Percentiles rank a stretch among this genome's conserved stretches.
phyloP scores from a whole-genome alignment of 2,329 filamentous ascomycete genomes.

The Lecanicillium sp. region DNA sequence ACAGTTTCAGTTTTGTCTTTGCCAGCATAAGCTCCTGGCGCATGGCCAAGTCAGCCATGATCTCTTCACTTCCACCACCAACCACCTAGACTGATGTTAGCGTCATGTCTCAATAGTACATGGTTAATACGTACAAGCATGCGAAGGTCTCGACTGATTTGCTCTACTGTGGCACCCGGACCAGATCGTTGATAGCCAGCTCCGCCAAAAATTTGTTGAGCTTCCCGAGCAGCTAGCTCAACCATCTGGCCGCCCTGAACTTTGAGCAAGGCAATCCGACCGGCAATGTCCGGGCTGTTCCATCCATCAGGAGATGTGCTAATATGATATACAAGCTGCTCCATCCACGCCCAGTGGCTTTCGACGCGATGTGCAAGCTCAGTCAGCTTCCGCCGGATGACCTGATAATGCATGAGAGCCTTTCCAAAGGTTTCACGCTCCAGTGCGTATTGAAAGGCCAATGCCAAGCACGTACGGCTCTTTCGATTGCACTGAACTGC shows the following conservation, averaged over 20 bases:
- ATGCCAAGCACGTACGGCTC: conserved; percentile 46
- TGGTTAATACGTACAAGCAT: conserved; percentile 16
- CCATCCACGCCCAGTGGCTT: conserved; percentile 52
- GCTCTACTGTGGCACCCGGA: conserved; percentile 40
- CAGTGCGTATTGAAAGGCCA: conserved; percentile 43
- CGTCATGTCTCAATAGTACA: too few species aligned
- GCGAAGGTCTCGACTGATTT: conserved; percentile 44
- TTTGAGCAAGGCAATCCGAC: conserved; percentile 29
- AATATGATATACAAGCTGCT: conserved; percentile 51
- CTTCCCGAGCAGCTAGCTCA: conserved; percentile 42
- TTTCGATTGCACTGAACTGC: conserved; percentile 49
- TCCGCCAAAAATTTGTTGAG: conserved; percentile 47
- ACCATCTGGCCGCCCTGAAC: conserved; percentile 41
- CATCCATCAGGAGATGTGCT: conserved; percentile 19
- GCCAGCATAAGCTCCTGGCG: conserved; percentile 31
- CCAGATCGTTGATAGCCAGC: conserved; percentile 42
- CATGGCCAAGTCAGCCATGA: conserved; percentile 43
- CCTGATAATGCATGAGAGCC: conserved; percentile 48
- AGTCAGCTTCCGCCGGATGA: conserved; percentile 53
- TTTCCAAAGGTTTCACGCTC: conserved; percentile 51
- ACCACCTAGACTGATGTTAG: conserved; percentile 29
- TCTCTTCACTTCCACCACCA: conserved; percentile 48
- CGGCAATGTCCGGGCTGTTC: conserved; percentile 24
- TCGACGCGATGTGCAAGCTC: conserved; percentile 53
- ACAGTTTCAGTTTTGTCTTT: conserved; percentile 13